Conservation (phyloP, 2,329 filamentous ascomycete species). For the Colletotrichum sp. region DNA sequence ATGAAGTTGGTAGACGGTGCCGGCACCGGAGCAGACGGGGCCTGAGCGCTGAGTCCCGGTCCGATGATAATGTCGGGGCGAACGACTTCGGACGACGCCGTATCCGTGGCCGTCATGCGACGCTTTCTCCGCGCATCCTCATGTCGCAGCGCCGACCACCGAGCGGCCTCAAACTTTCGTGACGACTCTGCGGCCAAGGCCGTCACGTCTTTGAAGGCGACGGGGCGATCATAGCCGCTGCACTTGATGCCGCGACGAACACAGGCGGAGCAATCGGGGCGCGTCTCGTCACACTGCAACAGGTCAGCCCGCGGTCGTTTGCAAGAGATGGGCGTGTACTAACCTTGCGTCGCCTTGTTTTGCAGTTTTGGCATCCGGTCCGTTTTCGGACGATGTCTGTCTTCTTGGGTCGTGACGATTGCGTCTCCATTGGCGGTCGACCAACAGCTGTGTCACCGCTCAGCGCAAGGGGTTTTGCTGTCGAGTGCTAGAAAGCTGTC, state of each 20-base stretch:
- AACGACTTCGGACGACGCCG: neutral
- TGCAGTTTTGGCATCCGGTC: constrained; percentile 15
- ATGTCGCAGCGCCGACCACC: neutral
- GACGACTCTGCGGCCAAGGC: constrained; percentile 6
- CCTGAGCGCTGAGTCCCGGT: neutral
- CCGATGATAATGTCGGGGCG: neutral
- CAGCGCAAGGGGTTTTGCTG: neutral
- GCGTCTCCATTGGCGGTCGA: neutral
- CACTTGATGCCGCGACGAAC: constrained; percentile 5
- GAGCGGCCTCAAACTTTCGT: constrained; percentile 2
- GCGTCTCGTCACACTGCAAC: constrained; percentile 6
- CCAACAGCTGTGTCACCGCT: neutral
- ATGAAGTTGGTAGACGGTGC: neutral
- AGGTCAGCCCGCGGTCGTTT: neutral
- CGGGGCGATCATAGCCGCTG: constrained; percentile 9
- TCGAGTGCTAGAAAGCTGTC: neutral
- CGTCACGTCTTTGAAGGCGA: constrained; percentile 12
- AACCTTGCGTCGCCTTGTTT: constrained; percentile 7
- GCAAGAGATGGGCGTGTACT: neutral
- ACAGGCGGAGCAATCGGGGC: constrained; percentile 4
- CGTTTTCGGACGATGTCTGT: constrained; percentile 16
- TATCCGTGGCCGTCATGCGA: neutral
- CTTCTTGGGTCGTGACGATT: neutral
- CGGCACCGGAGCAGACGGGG: neutral
- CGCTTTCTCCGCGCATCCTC: constrained; percentile 5